phyloP scores from a whole-genome alignment of 2,329 filamentous ascomycete genomes.

The Cryphonectria nitschkei region DNA sequence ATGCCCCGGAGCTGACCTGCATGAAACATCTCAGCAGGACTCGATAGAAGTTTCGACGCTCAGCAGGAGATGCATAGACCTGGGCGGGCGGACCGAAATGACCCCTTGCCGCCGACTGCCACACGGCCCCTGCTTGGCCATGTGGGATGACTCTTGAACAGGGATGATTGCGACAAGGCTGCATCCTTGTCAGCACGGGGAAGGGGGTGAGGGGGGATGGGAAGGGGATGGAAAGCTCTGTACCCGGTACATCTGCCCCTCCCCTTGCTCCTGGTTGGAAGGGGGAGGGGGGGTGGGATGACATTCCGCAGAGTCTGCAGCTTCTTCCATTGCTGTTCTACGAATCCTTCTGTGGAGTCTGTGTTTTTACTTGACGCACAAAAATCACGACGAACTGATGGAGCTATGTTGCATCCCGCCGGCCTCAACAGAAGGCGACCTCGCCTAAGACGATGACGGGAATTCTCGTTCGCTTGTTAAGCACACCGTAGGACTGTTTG shows the following conservation, averaged over 20 bases:
- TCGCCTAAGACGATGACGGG: not conserved
- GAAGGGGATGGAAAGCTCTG: not conserved
- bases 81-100: constrained; percentile 20
- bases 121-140: constrained; percentile 27
- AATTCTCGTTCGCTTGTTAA: not conserved
- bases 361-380: not conserved
- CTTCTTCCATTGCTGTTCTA: constrained; percentile 11
- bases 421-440: constrained; percentile 1
- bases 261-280: not conserved
- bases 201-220: not conserved
- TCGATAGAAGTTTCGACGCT: constrained; percentile 11
- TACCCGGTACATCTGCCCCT: constrained; percentile 20
- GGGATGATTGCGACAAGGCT: constrained; percentile 29
- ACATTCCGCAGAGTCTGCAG: constrained; percentile 8
- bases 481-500: not conserved
- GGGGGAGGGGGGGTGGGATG: constrained; percentile 1
- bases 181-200: constrained; percentile 18
- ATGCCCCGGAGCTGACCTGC: not conserved
- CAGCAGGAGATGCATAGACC: not conserved
- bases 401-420: constrained; percentile 10
- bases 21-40: constrained; percentile 10
- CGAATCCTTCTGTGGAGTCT: constrained; percentile 4
- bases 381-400: constrained; percentile 8
- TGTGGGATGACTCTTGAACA: constrained; percentile 24
- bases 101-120: constrained; percentile 22